A percentile compares a stretch with the other conserved stretches of the same genome.
phyloP scores from a whole-genome alignment of 768 basidiomycete species.

The Tricholoma sp. region DNA sequence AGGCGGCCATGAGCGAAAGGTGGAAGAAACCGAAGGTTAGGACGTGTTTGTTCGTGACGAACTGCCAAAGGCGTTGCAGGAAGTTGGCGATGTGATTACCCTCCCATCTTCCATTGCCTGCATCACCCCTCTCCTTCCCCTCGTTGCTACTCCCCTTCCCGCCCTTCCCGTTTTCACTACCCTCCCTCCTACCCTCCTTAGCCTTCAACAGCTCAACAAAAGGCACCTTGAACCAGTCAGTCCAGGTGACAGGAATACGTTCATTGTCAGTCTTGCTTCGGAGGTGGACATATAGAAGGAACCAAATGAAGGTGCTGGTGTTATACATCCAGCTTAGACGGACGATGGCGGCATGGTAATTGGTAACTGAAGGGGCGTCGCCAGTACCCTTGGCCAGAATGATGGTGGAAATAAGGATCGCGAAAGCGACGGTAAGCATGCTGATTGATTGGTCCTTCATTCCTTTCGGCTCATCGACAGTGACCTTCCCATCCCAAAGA shows the following conservation, averaged over 20 bases:
- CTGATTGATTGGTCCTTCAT: slow-evolving; percentile 11
- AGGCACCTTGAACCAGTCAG: background rate
- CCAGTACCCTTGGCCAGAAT: slow-evolving; percentile 13
- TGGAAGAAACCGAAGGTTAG: slow-evolving; percentile 2
- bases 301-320: slow-evolving; percentile 1
- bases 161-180: background rate
- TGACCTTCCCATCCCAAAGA: slow-evolving; percentile 16
- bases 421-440: slow-evolving; percentile 22
- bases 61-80: background rate
- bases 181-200: background rate
- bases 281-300: slow-evolving; percentile 2
- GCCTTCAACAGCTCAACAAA: too few relatives aligned
- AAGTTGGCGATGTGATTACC: too few relatives aligned
- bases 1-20: slow-evolving; percentile 3
- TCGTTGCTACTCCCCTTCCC: background rate
- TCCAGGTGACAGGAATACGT: background rate
- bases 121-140: background rate
- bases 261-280: background rate
- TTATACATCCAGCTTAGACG: slow-evolving; percentile 2
- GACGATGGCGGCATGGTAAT: slow-evolving; percentile 2
- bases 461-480: slow-evolving; percentile 12
- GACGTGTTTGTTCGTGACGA: background rate
- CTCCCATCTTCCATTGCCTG: too few relatives aligned
- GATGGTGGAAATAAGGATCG: slow-evolving; percentile 19
- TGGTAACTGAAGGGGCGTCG: background rate